Evolutionary conservation across 1,284 basidiomycete species (phyloP), one percentile per base, ranked within the genome.

Genomic region (Pseudozyma tsukubaensis): DNA sequence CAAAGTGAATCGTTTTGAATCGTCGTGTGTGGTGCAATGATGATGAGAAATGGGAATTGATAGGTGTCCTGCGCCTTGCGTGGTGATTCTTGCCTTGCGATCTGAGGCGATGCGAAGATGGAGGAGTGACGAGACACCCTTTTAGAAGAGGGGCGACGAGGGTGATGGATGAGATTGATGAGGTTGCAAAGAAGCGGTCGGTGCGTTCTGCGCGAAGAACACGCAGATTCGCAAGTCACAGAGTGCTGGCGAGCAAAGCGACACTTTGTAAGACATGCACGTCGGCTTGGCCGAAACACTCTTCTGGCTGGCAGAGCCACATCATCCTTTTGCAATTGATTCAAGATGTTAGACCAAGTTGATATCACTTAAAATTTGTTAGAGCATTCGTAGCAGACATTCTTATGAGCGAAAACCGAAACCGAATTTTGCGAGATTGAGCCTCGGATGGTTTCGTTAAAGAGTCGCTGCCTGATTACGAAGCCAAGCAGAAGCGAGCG

Each of bases 121-220:
- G 16, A 43, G 12, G 18, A 42, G 18, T 45, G 43, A 21, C n/a
- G n/a, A n/a, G n/a, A n/a, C n/a, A n/a, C n/a, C n/a, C n/a, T n/a
- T n/a, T n/a, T n/a, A n/a, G n/a, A n/a, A n/a, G n/a, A 49, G 8
- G 47, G 47, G 16, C 29, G 47, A n/a, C 36, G 21, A 53, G 24
- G 51, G 18, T 24, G 40, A 43, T 16, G 13, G 49, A 50, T 50
- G 49, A 50, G 35, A n/a, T n/a, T n/a, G 35, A 43, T 44, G 40
- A 44, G 39, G 18, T 9, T 18, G 36, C 36, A 18, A 56, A 37
- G 21, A 50, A 39, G 56, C 49, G 56, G 48, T 58, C 48, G 56
- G 56, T 58, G 56, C 56, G 48, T 43, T 45, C 24, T 45, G 43
- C 44, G 53, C 32, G 32, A 36, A 54, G 29, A 53, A 32, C 16